Evolutionary conservation across 2,329 filamentous ascomycete genomes (phyloP), one percentile per base, ranked within the genome.

Genomic region (Exophiala dermatitidis): DNA sequence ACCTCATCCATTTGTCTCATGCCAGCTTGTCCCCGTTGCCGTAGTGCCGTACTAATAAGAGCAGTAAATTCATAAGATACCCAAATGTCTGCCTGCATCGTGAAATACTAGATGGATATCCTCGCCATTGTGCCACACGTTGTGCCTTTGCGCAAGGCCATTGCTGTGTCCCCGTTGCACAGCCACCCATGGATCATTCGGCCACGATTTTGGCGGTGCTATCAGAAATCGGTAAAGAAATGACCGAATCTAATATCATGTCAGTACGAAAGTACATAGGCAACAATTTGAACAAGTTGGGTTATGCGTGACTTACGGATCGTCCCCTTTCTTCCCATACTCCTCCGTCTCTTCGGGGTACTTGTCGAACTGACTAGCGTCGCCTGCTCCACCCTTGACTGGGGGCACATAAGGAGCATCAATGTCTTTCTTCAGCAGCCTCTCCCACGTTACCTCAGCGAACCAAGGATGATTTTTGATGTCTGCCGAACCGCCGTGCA

Each of bases 391-490:
- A 40, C 89, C 90, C 69, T 93, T 87, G 57, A 98, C 91, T 0
- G 93, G 93, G 10, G 93, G 93, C 51, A 95, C 93, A 68, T 98
- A 98, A 3, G 93, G 93, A 36, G 93, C 93, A 71, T 98, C 93
- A 57, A 98, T 98, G 65, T 98, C 93, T 73, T 96, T 97, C 69
- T 90, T 86, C 36, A 87, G 84, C 63, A 98, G 74, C 59, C 93
- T 79, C 66, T 98, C 93, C 93, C 93, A 98, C 2, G 93, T 97
- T 48, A 98, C 93, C 72, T 98, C 93, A 5, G 88, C 81, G 67
- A 98, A 98, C 93, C 93, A 98, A 1, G 87, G 80, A 67, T 98
- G 93, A 63, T 84, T 87, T 80, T 96, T 97, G 62, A 98, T 90
- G 68, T 97, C 93, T 64, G 86, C 83, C 38, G 88, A 83, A 32